These are phyloP conservation scores for Alternaria viburni DNA, from an alignment of 2,329 filamentous ascomycete species.

Conservation along the genomic window DNA sequence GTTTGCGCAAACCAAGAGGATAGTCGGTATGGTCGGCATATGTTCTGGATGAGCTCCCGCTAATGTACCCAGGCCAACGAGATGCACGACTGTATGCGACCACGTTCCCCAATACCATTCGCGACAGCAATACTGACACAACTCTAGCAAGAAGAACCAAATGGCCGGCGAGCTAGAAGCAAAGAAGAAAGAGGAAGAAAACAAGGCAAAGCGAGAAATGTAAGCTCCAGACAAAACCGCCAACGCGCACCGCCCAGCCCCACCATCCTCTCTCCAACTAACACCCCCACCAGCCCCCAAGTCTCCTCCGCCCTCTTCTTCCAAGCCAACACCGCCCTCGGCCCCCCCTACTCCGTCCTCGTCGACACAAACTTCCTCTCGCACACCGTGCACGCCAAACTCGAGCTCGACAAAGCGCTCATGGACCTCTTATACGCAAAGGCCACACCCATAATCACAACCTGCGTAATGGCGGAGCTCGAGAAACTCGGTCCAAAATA, in stretches of 20 bases:
- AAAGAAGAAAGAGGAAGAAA: slow-evolving; percentile 62
- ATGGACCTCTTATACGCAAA: slow-evolving; percentile 96
- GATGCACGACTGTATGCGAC: slow-evolving; percentile 70
- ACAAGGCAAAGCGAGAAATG: slow-evolving; percentile 76
- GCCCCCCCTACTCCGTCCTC: slow-evolving; percentile 81
- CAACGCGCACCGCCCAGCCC: not conserved
- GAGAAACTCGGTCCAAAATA: slow-evolving; percentile 89
- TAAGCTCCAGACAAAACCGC: slow-evolving; percentile 44
- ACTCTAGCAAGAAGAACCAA: slow-evolving; percentile 72
- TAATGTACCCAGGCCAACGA: slow-evolving; percentile 57
- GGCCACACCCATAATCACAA: slow-evolving; percentile 85
- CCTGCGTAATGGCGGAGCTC: slow-evolving; percentile 77
- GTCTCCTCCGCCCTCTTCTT: slow-evolving; percentile 67
- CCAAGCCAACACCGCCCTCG: slow-evolving; percentile 75
- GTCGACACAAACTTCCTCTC: slow-evolving; percentile 48
- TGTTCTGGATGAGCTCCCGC: not conserved
- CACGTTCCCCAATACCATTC: not conserved
- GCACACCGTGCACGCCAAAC: slow-evolving; percentile 88
- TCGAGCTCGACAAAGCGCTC: slow-evolving; percentile 84
- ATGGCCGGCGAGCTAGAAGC: slow-evolving; percentile 66
- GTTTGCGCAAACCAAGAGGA: slow-evolving; percentile 81
- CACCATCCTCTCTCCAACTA: slow-evolving; percentile 6
- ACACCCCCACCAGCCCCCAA: slow-evolving; percentile 63
- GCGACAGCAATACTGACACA: not conserved
- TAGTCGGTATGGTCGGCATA: slow-evolving; percentile 65